Evolutionary conservation across 2,329 filamentous ascomycete genomes (phyloP), one percentile per base, ranked within the genome.

Genomic region (Graphilbum ipis-grandicollis): DNA sequence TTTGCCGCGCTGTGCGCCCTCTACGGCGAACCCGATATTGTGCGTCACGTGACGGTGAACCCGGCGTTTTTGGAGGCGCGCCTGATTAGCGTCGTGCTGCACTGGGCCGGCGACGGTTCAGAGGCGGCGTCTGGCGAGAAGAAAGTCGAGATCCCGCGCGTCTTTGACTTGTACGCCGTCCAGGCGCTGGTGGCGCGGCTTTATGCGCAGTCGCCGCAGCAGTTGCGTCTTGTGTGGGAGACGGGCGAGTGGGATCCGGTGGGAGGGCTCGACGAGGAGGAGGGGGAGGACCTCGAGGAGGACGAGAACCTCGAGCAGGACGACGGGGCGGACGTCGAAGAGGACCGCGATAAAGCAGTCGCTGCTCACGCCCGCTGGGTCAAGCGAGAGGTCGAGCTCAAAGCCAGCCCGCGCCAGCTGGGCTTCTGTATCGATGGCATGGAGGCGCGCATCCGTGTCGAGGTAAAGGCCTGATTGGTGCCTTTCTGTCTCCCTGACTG

Each of bases 231-330:
- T 34, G 59, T 90, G 1, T 93, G 83, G 79, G 84, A 93, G 58
- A 93, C 85, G 9, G 82, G 83, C 17, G 86, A 94, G 54, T 83
- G 79, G 73, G 84, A 93, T 53, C 82, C 82, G 0, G 75, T 84
- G 1, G 68, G 68, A 9, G 66, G 69, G 42, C 70, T 73, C 46
- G 66, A 74, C 43, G 65, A 56, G 31, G 50, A 10, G n/a, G 17
- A 34, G 18, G 25, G 30, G 29, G 53, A 21, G 47, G 5, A 52
- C 50, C 18, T 48, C 44, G 9, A 46, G 55, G 7, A 55, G 50
- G 18, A 46, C 3, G 48, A 21, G 26, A 37, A 15, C 30, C 40
- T 18, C 37, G 33, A 52, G 50, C 18, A 48, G 44, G 9, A 46
- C 54, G 7, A 55, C 50, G 18, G 46, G 3, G 48, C 22, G 26